A percentile compares a stretch with the other conserved stretches of the same genome.
These are phyloP conservation scores for Ophiostoma piceae DNA, from an alignment of 2,329 filamentous ascomycete genomes.

Conservation along the genomic window DNA sequence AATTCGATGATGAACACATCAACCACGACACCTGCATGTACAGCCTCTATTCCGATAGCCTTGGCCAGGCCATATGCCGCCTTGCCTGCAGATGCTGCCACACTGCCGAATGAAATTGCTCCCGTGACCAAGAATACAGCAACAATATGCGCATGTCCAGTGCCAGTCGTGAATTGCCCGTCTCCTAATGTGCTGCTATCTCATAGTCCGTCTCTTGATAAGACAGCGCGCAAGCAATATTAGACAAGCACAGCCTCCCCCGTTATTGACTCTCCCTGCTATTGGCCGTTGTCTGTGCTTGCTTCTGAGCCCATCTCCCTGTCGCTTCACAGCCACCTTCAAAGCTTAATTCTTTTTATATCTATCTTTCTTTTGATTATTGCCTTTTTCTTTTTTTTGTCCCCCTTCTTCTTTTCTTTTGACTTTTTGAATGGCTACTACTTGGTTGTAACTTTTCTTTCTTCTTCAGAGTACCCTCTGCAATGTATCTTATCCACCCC, in stretches of 20 bases:
- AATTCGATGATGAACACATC: neutral
- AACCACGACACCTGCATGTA: neutral
- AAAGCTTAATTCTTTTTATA: constrained; percentile 6
- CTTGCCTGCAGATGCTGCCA: neutral
- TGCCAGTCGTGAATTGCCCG: neutral
- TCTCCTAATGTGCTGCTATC: neutral
- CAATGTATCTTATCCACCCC: neutral
- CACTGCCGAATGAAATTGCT: neutral
- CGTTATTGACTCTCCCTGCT: neutral
- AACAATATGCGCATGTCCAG: too few species aligned
- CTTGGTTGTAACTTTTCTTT: neutral
- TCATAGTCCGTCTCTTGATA: neutral
- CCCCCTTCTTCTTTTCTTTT: neutral
- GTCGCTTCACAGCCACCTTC: neutral
- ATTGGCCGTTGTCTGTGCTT: neutral
- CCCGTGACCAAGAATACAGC: neutral
- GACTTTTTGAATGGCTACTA: neutral
- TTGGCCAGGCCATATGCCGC: neutral
- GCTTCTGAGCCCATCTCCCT: neutral
- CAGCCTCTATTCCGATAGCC: neutral
- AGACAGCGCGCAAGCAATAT: neutral
- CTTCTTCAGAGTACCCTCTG: neutral
- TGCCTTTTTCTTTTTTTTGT: neutral
- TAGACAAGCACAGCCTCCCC: neutral
- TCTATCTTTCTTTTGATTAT: neutral